These are phyloP conservation scores for Solanum phureja DNA, from an alignment of 257 asterid genomes.

Conservation along the genomic window DNA sequence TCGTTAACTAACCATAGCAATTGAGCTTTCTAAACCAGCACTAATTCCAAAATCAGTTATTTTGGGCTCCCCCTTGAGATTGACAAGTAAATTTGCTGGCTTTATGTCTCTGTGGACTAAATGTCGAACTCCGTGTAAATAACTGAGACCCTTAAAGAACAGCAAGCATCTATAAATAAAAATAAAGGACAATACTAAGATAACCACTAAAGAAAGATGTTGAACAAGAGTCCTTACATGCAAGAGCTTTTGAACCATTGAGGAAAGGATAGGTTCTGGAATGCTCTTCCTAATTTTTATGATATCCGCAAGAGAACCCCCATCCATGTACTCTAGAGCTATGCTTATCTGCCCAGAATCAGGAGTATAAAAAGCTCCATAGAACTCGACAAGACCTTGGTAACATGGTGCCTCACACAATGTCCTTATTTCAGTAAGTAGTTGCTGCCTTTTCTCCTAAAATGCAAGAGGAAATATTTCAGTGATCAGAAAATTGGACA, in stretches of 20 bases:
- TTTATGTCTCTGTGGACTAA: conserved; percentile 97
- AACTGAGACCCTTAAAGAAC: conserved; percentile 66
- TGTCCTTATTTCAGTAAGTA: conserved; percentile 90
- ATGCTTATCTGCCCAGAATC: conserved; percentile 98
- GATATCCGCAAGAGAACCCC: conserved; percentile 93
- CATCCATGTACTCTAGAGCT: conserved; percentile 97
- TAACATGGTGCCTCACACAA: conserved; percentile 92
- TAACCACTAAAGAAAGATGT: background rate
- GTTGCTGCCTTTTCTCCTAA: conserved; percentile 97
- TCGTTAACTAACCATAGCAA: conserved; percentile 82
- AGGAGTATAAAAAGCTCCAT: conserved; percentile 94
- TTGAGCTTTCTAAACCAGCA: conserved; percentile 93
- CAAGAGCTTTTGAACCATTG: conserved; percentile 80
- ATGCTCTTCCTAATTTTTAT: conserved; percentile 47
- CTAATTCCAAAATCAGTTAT: conserved; percentile 99
- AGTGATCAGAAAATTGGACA: background rate
- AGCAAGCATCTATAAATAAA: conserved; percentile 9
- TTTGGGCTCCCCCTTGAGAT: conserved; percentile 94
- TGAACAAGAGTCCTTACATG: conserved; percentile 35
- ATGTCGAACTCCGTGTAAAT: conserved; percentile 90
- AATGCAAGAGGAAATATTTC: conserved; percentile 6
- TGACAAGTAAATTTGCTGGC: conserved; percentile 94
- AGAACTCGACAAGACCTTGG: conserved; percentile 86
- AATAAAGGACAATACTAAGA: background rate
- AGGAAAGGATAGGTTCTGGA: conserved; percentile 78